Evolutionary conservation across 345 rosid species (phyloP), one percentile per base, ranked within the genome.

Genomic region (Salix koriyanagi): DNA sequence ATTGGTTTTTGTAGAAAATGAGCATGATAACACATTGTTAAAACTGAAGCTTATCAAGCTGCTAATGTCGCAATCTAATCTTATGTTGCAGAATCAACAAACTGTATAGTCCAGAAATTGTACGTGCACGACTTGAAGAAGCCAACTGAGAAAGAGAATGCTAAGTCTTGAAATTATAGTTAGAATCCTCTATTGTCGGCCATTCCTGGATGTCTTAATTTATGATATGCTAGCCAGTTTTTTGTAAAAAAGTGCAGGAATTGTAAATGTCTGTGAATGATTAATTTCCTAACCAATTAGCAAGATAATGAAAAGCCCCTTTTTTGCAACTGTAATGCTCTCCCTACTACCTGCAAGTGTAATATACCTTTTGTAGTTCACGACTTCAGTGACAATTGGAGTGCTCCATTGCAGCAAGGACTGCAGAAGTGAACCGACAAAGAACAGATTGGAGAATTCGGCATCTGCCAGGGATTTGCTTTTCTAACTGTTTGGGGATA

Each of bases 1-100:
- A 7, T 36, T 1, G 2, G 5, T 37, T 34, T 30, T 75, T 37
- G 11, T 13, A 21, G 37, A 75, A 39, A 42, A 36, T 62, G 18
- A 58, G 44, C 66, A 21, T n/a, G 42, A 21, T 23, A 3, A 3
- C 4, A 58, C 28, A 10, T 4, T 23, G 26, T 58, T 58, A 25
- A 23, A 58, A 58, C 62, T n/a, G 62, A 58, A 58, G 62, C 15
- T 58, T 56, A n/a, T 9, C 62, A 58, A 58, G 62, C 14, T 58
- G 28, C 25, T 58, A n/a, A 58, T 58, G 28, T 3, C 28, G 5
- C 62, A 0, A 58, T 58, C 62, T 58, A 58, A 0, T 58, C 2
- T 46, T 67, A 70, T 76, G 69, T 6, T 83, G 86, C 92, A 94
- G 98, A 77, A 69, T 92, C 74, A 90, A 87, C 83, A 94, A 88